Conservation (phyloP, 495 filamentous ascomycete species). For the Aeminium ludgeri region DNA sequence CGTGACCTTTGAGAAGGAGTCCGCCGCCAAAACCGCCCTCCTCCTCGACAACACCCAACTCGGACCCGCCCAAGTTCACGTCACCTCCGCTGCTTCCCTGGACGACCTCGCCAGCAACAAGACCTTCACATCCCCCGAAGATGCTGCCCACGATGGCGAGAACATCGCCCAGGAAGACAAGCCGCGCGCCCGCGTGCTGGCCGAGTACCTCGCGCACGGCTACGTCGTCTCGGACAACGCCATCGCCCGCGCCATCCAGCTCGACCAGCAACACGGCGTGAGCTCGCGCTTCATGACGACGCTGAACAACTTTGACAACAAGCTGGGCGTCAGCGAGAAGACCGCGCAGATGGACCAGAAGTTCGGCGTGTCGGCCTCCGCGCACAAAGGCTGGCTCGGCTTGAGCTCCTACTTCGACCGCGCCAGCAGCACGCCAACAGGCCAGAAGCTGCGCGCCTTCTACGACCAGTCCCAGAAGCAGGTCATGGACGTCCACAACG, state of each 20-base stretch:
- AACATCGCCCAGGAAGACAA: constrained; percentile 87
- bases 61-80: constrained; percentile 61
- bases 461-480: constrained; percentile 68
- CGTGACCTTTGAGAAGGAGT: constrained; percentile 90
- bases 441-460: constrained; percentile 69
- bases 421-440: constrained; percentile 67
- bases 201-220: constrained; percentile 89
- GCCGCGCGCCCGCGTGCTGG: constrained; percentile 76
- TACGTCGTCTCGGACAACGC: constrained; percentile 76
- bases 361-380: constrained; percentile 55
- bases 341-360: constrained; percentile 57
- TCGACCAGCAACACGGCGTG: constrained; percentile 84
- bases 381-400: constrained; percentile 45
- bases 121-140: constrained; percentile 10
- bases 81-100: constrained; percentile 48
- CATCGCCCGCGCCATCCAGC: constrained; percentile 64
- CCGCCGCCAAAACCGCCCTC: constrained; percentile 87
- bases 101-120: constrained; percentile 40
- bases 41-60: constrained; percentile 93
- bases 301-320: constrained; percentile 59
- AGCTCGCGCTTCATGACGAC: constrained; percentile 56
- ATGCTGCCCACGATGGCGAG: constrained; percentile 32
- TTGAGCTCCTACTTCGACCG: constrained; percentile 80
- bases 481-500: constrained; percentile 78
- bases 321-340: constrained; percentile 63